Evolutionary conservation across 805 yeast genomes (phyloP).

Genomic region (Pichia membranifaciens): DNA sequence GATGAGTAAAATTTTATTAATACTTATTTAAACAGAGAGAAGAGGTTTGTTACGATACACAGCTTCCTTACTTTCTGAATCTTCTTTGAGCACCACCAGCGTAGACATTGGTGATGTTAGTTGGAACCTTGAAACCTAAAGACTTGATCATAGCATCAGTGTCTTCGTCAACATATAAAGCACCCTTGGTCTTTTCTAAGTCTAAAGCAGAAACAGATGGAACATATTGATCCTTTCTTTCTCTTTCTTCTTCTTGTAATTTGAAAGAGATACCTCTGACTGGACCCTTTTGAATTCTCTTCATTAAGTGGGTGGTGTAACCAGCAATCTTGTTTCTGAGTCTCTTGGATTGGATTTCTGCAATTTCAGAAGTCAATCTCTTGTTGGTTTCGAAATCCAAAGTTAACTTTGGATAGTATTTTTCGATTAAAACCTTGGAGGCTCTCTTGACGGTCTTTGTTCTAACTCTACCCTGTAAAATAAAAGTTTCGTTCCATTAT

Average conservation of each 20-base stretch:
- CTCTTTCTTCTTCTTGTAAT: constrained; percentile 99
- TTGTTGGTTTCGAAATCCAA: constrained; percentile 99
- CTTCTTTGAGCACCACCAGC: constrained; percentile 84
- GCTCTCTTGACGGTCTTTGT: constrained; percentile 99
- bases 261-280: constrained; percentile 99
- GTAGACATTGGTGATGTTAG: constrained; percentile 80
- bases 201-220: constrained; percentile 99
- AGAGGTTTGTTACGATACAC: constrained; percentile 3
- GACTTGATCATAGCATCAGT: constrained; percentile 92
- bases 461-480: constrained; percentile 96
- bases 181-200: constrained; percentile 92
- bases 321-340: constrained; percentile 99
- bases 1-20: constrained; percentile 1
- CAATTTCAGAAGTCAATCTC: constrained; percentile 97
- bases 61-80: constrained; percentile 69
- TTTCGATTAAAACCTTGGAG: constrained; percentile 98
- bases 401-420: constrained; percentile 99
- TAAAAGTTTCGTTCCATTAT: background rate
- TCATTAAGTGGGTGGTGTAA: constrained; percentile 99
- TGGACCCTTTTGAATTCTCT: constrained; percentile 99
- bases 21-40: constrained; percentile 4
- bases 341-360: constrained; percentile 98
- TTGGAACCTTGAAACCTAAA: constrained; percentile 86
- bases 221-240: constrained; percentile 99
- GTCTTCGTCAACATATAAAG: constrained; percentile 94